Evolutionary conservation across 768 basidiomycete species (phyloP), one percentile per base, ranked within the genome.

Genomic region (Russula foetens): DNA sequence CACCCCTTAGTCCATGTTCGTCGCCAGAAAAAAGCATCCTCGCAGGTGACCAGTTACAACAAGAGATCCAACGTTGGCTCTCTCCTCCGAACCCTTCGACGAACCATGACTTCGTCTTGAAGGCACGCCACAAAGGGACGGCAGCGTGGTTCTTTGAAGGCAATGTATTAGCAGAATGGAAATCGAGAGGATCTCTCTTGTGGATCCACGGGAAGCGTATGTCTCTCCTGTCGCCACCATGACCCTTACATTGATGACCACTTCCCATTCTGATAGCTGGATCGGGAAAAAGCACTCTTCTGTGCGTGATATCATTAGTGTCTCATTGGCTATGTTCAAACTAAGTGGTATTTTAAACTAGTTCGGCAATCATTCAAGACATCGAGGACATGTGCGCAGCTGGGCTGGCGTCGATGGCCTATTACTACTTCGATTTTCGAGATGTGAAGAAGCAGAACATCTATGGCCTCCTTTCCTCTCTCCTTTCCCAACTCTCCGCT

Each of bases 161-260:
- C 7, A 6, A 26, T 7, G 4, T 12, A 6, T 43, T 60, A 7
- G 33, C n/a, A 2, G 21, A 39, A 29, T 60, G 59, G 59, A 60
- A 48, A 4, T 1, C 46, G 15, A 43, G 5, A 6, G 52, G 46
- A 8, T 41, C n/a, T 1, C 19, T 58, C 1, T 43, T 56, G 11
- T 61, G 60, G 60, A 46, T 61, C 0, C 60, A 57, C 6, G 60
- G 60, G 2, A 61, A 57, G 21, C 53, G 56, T 61, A 47, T 9
- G 49, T 15, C 1, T 26, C 43, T 19, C 2, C 0, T 14, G 3
- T n/a, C 3, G 1, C 19, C 5, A 2, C 2, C 14, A 7, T 5
- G 8, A 0, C 2, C 5, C 12, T 26, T 28, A 0, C 1, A 23
- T 11, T 23, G 1, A 58, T 15, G 3, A 1, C 31, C 19, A 24